These are phyloP conservation scores for Cryptococcus wingfieldii DNA, from an alignment of 1,284 basidiomycete genomes.

Conservation along the genomic window DNA sequence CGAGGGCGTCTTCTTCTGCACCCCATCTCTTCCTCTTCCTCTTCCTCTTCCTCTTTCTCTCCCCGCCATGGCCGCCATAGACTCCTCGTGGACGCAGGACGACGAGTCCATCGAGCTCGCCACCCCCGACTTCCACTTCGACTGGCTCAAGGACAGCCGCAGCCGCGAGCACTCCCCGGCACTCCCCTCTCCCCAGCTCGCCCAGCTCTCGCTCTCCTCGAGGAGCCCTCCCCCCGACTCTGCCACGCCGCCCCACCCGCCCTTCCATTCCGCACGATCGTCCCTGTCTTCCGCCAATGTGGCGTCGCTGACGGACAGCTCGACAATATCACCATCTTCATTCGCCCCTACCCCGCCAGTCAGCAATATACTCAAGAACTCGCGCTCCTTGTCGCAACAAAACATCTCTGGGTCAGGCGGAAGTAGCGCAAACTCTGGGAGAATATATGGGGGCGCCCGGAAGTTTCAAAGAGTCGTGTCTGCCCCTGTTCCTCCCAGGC, in stretches of 20 bases:
- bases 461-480: constrained; percentile 34
- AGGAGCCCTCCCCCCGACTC: too few relatives aligned
- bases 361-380: constrained; percentile 1
- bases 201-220: too few relatives aligned
- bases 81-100: constrained; percentile 14
- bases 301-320: constrained; percentile 26
- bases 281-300: constrained; percentile 30
- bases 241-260: too few relatives aligned
- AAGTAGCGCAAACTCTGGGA: constrained; percentile 5
- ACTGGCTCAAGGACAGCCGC: constrained; percentile 22
- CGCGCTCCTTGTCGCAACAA: constrained; percentile 8
- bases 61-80: background rate
- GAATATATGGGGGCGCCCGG: constrained; percentile 16
- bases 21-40: background rate
- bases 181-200: too few relatives aligned
- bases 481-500: constrained; percentile 24
- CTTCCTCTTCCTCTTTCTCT: background rate
- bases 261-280: constrained; percentile 19
- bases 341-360: constrained; percentile 26
- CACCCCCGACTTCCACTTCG: constrained; percentile 40
- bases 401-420: constrained; percentile 2
- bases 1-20: too few relatives aligned
- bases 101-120: constrained; percentile 34
- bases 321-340: constrained; percentile 25
- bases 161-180: too few relatives aligned